phyloP scores from a whole-genome alignment of 805 yeast species.

The Candida ipomoeae region DNA sequence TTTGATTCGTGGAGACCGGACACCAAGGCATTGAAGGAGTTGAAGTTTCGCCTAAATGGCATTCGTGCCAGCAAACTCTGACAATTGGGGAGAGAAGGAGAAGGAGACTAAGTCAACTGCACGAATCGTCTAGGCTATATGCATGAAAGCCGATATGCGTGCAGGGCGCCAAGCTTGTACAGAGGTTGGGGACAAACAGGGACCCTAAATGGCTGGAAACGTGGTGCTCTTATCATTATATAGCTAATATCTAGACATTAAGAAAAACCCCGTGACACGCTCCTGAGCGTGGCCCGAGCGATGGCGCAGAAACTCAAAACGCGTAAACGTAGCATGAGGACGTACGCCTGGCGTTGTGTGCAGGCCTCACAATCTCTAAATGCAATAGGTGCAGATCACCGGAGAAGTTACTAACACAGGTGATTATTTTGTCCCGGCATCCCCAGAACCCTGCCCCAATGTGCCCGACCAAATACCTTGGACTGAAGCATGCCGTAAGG shows the following conservation, averaged over 20 bases:
- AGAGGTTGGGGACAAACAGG: too few relatives aligned
- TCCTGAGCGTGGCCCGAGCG: not conserved
- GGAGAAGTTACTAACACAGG: not conserved
- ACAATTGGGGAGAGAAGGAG: conserved; percentile 3
- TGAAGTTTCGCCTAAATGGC: conserved; percentile 72
- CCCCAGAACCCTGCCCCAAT: not conserved
- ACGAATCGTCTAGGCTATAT: not conserved
- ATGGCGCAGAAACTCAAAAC: not conserved
- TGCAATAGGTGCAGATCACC: conserved; percentile 5
- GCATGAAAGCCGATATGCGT: conserved; percentile 5
- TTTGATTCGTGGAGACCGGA: conserved; percentile 89
- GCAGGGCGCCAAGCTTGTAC: not conserved
- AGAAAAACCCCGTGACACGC: not conserved
- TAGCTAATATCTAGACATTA: not conserved
- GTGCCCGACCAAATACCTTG: not conserved
- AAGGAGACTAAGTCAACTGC: not conserved
- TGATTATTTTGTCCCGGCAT: not conserved
- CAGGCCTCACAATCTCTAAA: conserved; percentile 2
- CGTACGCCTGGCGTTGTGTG: conserved; percentile 2
- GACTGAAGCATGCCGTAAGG: not conserved
- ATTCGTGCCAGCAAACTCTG: conserved; percentile 39
- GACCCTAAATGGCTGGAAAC: not conserved
- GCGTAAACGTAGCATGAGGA: conserved; percentile 3
- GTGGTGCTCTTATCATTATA: not conserved
- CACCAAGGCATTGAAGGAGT: conserved; percentile 72